Percentiles rank a stretch among this genome's conserved stretches.
Conservation (phyloP, 192 early-diverging fungal species). For the Lobosporangium transversale region DNA sequence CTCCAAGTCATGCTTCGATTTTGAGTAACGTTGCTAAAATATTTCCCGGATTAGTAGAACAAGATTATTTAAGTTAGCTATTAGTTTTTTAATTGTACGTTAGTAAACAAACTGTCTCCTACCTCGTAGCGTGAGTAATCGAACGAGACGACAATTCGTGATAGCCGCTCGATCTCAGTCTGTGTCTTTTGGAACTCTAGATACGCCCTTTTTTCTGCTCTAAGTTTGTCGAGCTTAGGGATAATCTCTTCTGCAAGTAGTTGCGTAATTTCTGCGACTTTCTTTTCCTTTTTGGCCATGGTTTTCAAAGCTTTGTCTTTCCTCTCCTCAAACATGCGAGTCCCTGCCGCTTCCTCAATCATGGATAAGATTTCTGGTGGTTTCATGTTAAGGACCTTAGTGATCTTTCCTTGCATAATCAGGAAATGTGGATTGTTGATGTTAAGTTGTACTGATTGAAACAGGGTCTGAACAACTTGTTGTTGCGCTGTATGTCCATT, state of each 20-base stretch:
- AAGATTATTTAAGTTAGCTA: no score
- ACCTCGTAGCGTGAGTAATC: conserved; percentile 85
- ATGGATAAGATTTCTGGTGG: conserved; percentile 94
- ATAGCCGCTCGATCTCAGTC: conserved; percentile 86
- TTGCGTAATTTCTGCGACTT: conserved; percentile 91
- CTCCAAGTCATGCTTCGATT: conserved; percentile 47
- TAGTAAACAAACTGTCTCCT: neutral
- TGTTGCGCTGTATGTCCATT: conserved; percentile 93
- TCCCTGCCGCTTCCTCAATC: conserved; percentile 99
- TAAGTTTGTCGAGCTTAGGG: conserved; percentile 91
- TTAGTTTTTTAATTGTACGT: no score
- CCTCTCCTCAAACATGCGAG: conserved; percentile 98
- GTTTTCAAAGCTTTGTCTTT: conserved; percentile 95
- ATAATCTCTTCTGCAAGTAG: conserved; percentile 89
- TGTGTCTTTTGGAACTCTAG: conserved; percentile 95
- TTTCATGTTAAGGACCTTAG: conserved; percentile 99
- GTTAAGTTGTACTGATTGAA: conserved; percentile 98
- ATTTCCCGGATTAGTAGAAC: neutral
- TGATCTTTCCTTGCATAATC: conserved; percentile 99
- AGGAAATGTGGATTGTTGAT: conserved; percentile 99
- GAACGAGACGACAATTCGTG: conserved; percentile 83
- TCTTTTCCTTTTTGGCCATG: conserved; percentile 96
- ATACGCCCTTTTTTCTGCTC: conserved; percentile 86
- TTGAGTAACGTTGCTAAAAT: conserved; percentile 33
- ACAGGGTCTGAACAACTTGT: conserved; percentile 88